phyloP scores from a whole-genome alignment of 163 green algal species.

The Coccomyxa subellipsoidea region DNA sequence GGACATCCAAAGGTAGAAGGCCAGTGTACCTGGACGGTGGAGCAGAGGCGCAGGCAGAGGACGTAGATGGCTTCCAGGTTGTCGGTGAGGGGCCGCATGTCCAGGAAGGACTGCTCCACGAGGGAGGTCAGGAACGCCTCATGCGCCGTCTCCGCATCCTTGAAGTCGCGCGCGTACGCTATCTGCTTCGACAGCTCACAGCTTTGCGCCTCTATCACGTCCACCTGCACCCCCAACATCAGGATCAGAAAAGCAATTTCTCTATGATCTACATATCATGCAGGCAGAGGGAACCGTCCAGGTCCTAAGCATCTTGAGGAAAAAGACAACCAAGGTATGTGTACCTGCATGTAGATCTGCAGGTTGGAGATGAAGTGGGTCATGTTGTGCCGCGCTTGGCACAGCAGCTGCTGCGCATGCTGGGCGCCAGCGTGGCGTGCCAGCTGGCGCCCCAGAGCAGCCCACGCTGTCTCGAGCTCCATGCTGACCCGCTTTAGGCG shows the following conservation, averaged over 20 bases:
- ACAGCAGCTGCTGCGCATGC: constrained; percentile 34
- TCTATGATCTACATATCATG: background rate
- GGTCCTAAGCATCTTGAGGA: background rate
- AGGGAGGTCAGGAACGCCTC: constrained; percentile 55
- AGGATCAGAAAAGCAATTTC: background rate
- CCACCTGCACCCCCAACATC: constrained; percentile 36
- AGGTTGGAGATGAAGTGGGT: constrained; percentile 77
- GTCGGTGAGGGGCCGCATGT: constrained; percentile 42
- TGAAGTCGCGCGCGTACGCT: constrained; percentile 64
- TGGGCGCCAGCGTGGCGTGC: background rate
- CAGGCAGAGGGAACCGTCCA: background rate
- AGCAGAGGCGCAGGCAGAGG: constrained; percentile 40
- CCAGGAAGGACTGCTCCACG: constrained; percentile 69
- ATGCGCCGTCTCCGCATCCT: constrained; percentile 63
- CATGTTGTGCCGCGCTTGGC: constrained; percentile 75
- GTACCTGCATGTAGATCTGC: constrained; percentile 79
- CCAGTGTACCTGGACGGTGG: constrained; percentile 34
- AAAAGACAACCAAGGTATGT: background rate
- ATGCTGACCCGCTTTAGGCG: constrained; percentile 70
- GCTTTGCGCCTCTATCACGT: constrained; percentile 73
- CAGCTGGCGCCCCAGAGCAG: constrained; percentile 31
- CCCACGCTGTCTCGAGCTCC: constrained; percentile 69
- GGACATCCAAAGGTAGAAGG: background rate
- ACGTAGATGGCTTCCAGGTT: constrained; percentile 59
- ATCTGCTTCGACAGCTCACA: constrained; percentile 48